Evolutionary conservation across 1,284 basidiomycete genomes (phyloP).

Genomic region (Phellinidium pouzarii): DNA sequence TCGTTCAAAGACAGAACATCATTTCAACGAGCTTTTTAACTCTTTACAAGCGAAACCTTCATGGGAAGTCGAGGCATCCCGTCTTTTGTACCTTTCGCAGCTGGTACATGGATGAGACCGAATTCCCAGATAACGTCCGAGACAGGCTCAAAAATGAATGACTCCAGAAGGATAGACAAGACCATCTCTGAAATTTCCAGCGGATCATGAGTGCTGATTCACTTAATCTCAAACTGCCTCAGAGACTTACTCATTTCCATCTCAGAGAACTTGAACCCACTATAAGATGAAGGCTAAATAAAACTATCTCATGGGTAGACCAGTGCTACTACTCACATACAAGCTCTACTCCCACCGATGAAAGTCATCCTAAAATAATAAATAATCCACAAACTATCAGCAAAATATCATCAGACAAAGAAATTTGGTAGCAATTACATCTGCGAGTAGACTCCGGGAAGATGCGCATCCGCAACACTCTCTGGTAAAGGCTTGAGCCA

Average conservation of each 20-base stretch:
- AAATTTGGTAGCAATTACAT: constrained; percentile 15
- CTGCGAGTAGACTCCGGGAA: constrained; percentile 14
- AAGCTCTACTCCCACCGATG: constrained; percentile 17
- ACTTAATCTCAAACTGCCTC: no score
- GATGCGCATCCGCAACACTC: constrained; percentile 6
- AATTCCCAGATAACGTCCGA: constrained; percentile 14
- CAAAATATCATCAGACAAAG: background rate
- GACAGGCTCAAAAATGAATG: constrained; percentile 12
- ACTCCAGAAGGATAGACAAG: constrained; percentile 14
- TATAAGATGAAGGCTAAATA: background rate
- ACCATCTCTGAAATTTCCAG: constrained; percentile 9
- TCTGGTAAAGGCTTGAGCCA: constrained; percentile 14
- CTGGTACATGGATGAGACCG: constrained; percentile 1
- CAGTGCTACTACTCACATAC: constrained; percentile 17
- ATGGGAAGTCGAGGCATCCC: constrained; percentile 7
- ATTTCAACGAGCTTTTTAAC: background rate
- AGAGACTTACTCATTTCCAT: constrained; percentile 14
- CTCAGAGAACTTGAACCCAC: constrained; percentile 10
- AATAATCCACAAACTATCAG: background rate
- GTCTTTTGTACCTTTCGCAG: background rate
- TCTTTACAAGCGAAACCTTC: constrained; percentile 9
- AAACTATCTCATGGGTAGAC: background rate
- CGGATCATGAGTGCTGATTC: no score
- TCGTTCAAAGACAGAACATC: no score
- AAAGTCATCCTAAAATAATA: constrained; percentile 19